Percentiles rank a stretch among this genome's conserved stretches.
These are phyloP conservation scores for Talaromyces verruculosus DNA, from an alignment of 2,329 filamentous ascomycete genomes.

Conservation along the genomic window DNA sequence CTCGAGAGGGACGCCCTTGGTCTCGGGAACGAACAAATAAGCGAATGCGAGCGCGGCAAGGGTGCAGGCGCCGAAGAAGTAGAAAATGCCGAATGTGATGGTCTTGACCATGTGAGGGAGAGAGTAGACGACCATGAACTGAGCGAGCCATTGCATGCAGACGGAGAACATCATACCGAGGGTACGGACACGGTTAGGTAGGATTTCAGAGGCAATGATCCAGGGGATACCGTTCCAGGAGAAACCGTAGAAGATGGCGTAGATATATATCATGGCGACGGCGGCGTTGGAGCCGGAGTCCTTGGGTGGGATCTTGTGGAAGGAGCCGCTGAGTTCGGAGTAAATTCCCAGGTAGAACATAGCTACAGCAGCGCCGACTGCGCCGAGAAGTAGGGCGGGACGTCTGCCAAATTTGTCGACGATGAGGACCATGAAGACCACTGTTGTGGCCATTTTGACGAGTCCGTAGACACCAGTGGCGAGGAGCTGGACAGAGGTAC, in stretches of 20 bases:
- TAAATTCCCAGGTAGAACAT: conserved; percentile 35
- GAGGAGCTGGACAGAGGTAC: conserved; percentile 42
- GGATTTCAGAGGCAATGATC: conserved; percentile 42
- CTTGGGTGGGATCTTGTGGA: conserved; percentile 7
- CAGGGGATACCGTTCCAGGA: conserved; percentile 39
- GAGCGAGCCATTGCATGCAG: conserved; percentile 44
- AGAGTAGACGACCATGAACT: conserved; percentile 51
- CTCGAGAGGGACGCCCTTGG: conserved; percentile 13
- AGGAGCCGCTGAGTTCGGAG: conserved; percentile 22
- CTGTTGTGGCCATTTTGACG: conserved; percentile 46
- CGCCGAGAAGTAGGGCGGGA: conserved; percentile 47
- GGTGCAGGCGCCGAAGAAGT: conserved; percentile 13
- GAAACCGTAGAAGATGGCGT: conserved; percentile 27
- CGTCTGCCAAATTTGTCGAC: conserved; percentile 49
- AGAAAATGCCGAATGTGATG: conserved; percentile 15
- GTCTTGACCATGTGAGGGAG: conserved; percentile 46
- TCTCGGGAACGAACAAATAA: conserved; percentile 13
- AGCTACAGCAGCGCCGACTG: conserved; percentile 23
- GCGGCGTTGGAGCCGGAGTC: conserved; percentile 26
- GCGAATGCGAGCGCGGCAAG: conserved; percentile 14
- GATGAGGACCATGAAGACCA: conserved; percentile 45
- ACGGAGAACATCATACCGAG: conserved; percentile 46
- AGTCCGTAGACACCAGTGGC: conserved; percentile 56
- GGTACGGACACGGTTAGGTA: conserved; percentile 41
- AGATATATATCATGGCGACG: conserved; percentile 29